Evolutionary conservation across 129 eudicot genomes (phyloP), one percentile per base, ranked within the genome.

Genomic region (Logfia minima): DNA sequence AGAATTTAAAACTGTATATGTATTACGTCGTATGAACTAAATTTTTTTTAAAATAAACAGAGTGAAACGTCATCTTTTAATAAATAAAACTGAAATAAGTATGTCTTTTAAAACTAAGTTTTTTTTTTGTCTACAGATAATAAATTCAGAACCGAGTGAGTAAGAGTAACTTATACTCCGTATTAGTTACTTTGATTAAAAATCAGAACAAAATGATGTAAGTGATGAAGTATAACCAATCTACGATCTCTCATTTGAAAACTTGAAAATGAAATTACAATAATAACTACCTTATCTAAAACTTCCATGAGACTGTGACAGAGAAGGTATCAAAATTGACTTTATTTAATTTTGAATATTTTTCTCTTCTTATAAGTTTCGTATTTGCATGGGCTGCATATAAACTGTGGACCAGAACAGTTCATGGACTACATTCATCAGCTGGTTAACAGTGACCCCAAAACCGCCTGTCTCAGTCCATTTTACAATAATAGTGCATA

Each of bases 401-500:
- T 79, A 61, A 43, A 28, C 11, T 79, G 60, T 80, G 80, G 84
- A 67, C 84, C 80, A 80, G 67, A 74, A 56, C 70, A 56, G 76
- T 58, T 74, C 41, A 67, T 80, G 84, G 84, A 67, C 80, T 75
- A 59, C 64, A 37, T 68, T 67, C 79, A 80, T 75, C 84, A 80
- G 84, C 84, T 74, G 76, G 78, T 79, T 80, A 67, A 80, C 14
- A 80, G 80, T 67, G 84, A 80, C 80, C 80, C 80, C 76, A 70
- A 74, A 74, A 58, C 75, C 31, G 31, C 62, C 70, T 10, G 80
- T 74, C 80, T 29, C 80, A 60, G 55, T 80, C 71, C 70, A 67
- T 66, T 56, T 61, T 48, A 8, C 53, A 80, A 80, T 79, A 79
- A 79, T 72, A 79, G 72, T 80, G 28, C 70, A 73, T 26, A 26